phyloP scores from a whole-genome alignment of 2,329 filamentous ascomycete species.

The Diaporthe helianthi region DNA sequence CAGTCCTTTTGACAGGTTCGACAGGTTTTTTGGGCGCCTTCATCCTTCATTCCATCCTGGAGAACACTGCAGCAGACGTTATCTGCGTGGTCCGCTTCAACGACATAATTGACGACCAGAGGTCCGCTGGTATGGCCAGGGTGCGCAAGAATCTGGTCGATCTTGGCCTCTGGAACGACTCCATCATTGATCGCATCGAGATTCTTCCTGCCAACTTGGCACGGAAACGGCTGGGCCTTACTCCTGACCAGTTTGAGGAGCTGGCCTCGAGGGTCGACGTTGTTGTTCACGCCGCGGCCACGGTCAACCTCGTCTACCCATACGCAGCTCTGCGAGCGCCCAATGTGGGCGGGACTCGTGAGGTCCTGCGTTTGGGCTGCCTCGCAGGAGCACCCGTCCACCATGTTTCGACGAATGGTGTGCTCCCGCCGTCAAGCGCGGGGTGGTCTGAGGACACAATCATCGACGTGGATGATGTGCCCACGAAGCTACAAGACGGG shows the following conservation, averaged over 20 bases:
- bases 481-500: slow-evolving; percentile 72
- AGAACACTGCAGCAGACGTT: slow-evolving; percentile 72
- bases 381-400: slow-evolving; percentile 74
- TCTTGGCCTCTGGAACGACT: slow-evolving; percentile 78
- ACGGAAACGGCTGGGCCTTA: slow-evolving; percentile 71
- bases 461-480: slow-evolving; percentile 72
- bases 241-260: slow-evolving; percentile 68
- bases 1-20: slow-evolving; percentile 75
- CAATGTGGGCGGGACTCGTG: slow-evolving; percentile 80
- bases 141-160: slow-evolving; percentile 80
- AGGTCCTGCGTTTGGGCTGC: slow-evolving; percentile 75
- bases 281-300: slow-evolving; percentile 79
- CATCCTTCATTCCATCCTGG: slow-evolving; percentile 71
- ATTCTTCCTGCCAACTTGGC: slow-evolving; percentile 77
- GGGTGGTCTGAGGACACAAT: slow-evolving; percentile 76
- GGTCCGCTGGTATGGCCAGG: slow-evolving; percentile 72
- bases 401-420: slow-evolving; percentile 82
- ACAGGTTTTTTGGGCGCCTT: slow-evolving; percentile 82
- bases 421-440: slow-evolving; percentile 72
- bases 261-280: slow-evolving; percentile 72
- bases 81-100: slow-evolving; percentile 77
- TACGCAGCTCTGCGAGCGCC: slow-evolving; percentile 77
- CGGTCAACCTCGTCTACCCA: slow-evolving; percentile 82
- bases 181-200: slow-evolving; percentile 79
- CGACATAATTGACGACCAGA: slow-evolving; percentile 69